These are phyloP conservation scores for Fusarium palustre DNA, from an alignment of 2,329 filamentous ascomycete genomes.

Conservation along the genomic window DNA sequence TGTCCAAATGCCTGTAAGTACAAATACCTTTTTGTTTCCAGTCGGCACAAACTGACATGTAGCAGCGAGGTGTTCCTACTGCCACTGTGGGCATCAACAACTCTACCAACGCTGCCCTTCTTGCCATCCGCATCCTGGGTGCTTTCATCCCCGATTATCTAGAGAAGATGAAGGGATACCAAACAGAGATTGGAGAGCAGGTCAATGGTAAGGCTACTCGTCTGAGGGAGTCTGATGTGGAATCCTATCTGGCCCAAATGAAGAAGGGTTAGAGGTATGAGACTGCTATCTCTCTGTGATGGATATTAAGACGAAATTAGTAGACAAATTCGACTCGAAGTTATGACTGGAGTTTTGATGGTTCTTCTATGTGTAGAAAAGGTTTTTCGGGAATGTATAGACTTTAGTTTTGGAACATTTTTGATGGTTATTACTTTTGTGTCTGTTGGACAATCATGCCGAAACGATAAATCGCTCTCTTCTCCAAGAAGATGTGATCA, in stretches of 20 bases:
- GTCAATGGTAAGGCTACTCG: slow-evolving; percentile 72
- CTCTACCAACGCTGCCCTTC: slow-evolving; percentile 78
- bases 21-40: rapidly evolving
- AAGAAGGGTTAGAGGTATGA: slow-evolving; percentile 6
- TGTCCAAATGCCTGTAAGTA: slow-evolving; percentile 75
- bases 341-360: neutral
- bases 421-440: neutral
- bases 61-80: slow-evolving; percentile 70
- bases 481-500: neutral
- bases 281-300: too few relatives aligned
- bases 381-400: neutral
- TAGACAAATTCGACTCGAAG: neutral
- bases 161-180: slow-evolving; percentile 65
- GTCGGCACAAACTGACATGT: neutral
- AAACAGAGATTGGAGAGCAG: slow-evolving; percentile 52
- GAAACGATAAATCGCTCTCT: neutral
- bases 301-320: neutral
- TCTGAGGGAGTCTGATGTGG: slow-evolving; percentile 57
- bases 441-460: too few relatives aligned
- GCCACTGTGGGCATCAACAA: slow-evolving; percentile 85
- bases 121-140: slow-evolving; percentile 77
- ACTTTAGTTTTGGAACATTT: neutral
- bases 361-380: neutral
- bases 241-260: slow-evolving; percentile 24
- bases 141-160: slow-evolving; percentile 70